A percentile compares a stretch with the other conserved stretches of the same genome.
Conservation (phyloP, 441 rosid species). For the Gossypium laxum region DNA sequence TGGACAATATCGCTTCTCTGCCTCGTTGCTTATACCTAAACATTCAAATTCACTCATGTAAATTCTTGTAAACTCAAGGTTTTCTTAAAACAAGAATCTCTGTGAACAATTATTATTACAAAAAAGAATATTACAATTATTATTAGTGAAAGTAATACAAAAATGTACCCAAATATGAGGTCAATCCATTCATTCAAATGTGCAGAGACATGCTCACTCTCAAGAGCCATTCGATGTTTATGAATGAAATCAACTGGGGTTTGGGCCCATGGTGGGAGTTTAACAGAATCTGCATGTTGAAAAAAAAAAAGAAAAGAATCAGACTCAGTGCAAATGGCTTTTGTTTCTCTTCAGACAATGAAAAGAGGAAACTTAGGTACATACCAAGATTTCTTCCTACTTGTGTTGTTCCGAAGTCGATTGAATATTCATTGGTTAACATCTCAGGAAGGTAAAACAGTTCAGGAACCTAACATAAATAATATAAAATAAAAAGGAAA, state of each 20-base stretch:
- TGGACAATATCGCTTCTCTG: constrained; percentile 85
- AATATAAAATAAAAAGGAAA: constrained; percentile 12
- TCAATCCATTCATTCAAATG: constrained; percentile 97
- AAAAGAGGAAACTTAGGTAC: constrained; percentile 19
- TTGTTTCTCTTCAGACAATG: constrained; percentile 15
- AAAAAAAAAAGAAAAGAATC: constrained; percentile 18
- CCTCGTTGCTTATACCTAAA: constrained; percentile 94
- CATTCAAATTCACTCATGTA: constrained; percentile 22
- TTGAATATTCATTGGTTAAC: constrained; percentile 70
- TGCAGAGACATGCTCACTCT: constrained; percentile 89
- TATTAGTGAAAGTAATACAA: background rate
- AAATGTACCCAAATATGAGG: constrained; percentile 84
- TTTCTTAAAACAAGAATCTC: background rate
- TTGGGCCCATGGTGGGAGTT: constrained; percentile 94
- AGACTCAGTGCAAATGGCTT: constrained; percentile 3
- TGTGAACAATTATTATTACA: background rate
- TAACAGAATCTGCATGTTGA: constrained; percentile 62
- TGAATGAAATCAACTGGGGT: constrained; percentile 86
- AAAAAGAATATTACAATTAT: background rate
- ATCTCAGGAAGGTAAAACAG: constrained; percentile 90
- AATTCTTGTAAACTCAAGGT: background rate
- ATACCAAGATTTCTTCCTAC: constrained; percentile 82
- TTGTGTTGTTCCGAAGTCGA: constrained; percentile 81
- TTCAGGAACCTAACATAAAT: constrained; percentile 71
- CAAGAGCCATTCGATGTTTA: constrained; percentile 87